phyloP scores from a whole-genome alignment of 306 rosid species.

The Trifolium pratense region DNA sequence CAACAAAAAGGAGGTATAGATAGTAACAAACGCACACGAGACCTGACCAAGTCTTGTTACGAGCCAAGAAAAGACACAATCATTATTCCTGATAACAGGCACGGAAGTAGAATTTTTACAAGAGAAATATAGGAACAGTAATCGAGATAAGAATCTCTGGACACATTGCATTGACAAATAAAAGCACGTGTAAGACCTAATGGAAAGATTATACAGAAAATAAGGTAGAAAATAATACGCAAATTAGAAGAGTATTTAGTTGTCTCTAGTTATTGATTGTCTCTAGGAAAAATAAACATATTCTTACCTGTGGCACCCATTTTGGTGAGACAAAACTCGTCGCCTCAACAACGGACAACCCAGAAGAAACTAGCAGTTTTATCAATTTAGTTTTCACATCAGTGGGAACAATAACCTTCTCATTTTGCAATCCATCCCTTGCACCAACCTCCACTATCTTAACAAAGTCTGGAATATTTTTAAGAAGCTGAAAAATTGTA shows the following conservation, averaged over 20 bases:
- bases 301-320: constrained; percentile 92
- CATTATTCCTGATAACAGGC: constrained; percentile 3
- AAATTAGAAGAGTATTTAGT: constrained; percentile 13
- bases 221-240: constrained; percentile 1
- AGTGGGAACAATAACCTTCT: constrained; percentile 80
- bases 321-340: constrained; percentile 96
- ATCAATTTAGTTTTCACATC: constrained; percentile 76
- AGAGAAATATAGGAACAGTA: constrained; percentile 6
- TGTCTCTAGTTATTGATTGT: constrained; percentile 14
- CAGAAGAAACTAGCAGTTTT: constrained; percentile 77
- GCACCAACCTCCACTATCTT: constrained; percentile 95
- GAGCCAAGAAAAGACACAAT: constrained; percentile 19
- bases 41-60: constrained; percentile 16
- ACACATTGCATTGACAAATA: constrained; percentile 29
- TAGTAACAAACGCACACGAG: background rate
- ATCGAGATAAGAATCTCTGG: constrained; percentile 28
- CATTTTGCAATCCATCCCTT: constrained; percentile 94
- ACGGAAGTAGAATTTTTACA: background rate
- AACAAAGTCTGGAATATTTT: constrained; percentile 66
- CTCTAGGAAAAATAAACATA: constrained; percentile 6
- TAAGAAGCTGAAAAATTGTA: constrained; percentile 48
- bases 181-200: constrained; percentile 1
- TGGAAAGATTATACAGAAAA: constrained; percentile 17
- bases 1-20: constrained; percentile 24
- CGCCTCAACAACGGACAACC: constrained; percentile 82